Evolutionary conservation across 2,329 filamentous ascomycete genomes (phyloP).

Genomic region (Dichotomopilus funicola): DNA sequence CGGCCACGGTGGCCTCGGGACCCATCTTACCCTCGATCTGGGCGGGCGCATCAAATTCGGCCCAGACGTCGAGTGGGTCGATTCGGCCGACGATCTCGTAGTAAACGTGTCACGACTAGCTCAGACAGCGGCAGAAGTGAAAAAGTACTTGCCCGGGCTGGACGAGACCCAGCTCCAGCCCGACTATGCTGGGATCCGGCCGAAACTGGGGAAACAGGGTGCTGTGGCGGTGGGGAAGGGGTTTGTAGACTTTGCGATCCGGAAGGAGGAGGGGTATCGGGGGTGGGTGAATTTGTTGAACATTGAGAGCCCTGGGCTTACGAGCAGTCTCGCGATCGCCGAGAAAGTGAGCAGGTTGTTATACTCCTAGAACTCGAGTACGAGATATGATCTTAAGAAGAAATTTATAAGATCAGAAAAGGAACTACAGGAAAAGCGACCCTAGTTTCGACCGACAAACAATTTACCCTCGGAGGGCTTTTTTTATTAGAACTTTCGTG

Average conservation of each 20-base stretch:
- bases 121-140: slow-evolving; percentile 67
- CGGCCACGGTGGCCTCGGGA: slow-evolving; percentile 78
- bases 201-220: slow-evolving; percentile 62
- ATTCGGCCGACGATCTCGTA: slow-evolving; percentile 60
- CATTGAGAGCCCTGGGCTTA: slow-evolving; percentile 90
- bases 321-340: slow-evolving; percentile 77
- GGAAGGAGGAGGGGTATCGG: slow-evolving; percentile 65
- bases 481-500: too few relatives aligned
- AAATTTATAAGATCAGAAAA: background rate
- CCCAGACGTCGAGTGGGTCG: slow-evolving; percentile 91
- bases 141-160: slow-evolving; percentile 69
- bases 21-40: slow-evolving; percentile 88
- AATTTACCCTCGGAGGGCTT: too few relatives aligned
- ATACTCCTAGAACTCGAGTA: slow-evolving; percentile 31
- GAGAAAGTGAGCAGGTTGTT: slow-evolving; percentile 59
- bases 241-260: slow-evolving; percentile 80
- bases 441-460: too few relatives aligned
- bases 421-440: too few relatives aligned
- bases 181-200: slow-evolving; percentile 88
- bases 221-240: slow-evolving; percentile 58
- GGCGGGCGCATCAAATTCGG: slow-evolving; percentile 81
- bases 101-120: slow-evolving; percentile 58
- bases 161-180: slow-evolving; percentile 59
- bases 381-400: background rate
- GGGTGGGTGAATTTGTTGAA: slow-evolving; percentile 88